Conservation (phyloP, 2,329 filamentous ascomycete genomes). For the Endocalyx cinctus region DNA sequence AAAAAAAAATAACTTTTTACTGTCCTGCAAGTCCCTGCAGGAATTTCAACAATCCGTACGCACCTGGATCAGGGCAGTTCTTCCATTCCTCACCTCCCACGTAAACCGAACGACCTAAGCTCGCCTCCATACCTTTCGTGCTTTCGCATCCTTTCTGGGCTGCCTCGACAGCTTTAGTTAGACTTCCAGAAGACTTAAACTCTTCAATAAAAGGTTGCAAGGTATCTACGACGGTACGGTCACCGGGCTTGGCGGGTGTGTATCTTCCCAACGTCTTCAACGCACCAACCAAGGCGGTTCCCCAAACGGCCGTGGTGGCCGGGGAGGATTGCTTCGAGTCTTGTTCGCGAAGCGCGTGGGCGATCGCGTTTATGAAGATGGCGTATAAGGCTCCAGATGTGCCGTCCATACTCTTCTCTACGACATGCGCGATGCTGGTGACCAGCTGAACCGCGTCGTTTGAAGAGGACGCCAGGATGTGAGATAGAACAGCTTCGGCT, state of each 20-base stretch:
- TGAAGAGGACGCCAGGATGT: slow-evolving; percentile 7
- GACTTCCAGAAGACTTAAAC: slow-evolving; percentile 30
- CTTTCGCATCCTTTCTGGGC: slow-evolving; percentile 60
- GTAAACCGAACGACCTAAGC: slow-evolving; percentile 68
- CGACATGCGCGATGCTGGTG: slow-evolving; percentile 46
- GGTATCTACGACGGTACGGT: background rate
- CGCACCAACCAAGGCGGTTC: too few species aligned
- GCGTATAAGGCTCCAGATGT: slow-evolving; percentile 61
- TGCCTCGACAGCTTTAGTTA: slow-evolving; percentile 52
- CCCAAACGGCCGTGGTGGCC: too few species aligned
- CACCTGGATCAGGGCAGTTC: slow-evolving; percentile 70
- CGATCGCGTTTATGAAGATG: slow-evolving; percentile 86
- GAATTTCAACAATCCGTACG: slow-evolving; percentile 56
- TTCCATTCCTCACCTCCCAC: slow-evolving; percentile 63
- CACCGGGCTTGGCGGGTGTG: too few species aligned
- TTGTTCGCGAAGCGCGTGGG: slow-evolving; percentile 52
- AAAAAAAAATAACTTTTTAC: too few species aligned
- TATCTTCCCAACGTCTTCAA: too few species aligned
- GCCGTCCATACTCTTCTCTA: slow-evolving; percentile 58
- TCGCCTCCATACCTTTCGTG: slow-evolving; percentile 71
- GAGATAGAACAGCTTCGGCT: background rate
- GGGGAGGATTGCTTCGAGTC: too few species aligned
- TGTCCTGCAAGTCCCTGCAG: slow-evolving; percentile 55
- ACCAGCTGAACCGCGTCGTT: slow-evolving; percentile 52
- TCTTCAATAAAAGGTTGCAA: background rate